Evolutionary conservation across 1,284 basidiomycete genomes (phyloP).

Genomic region (Kalmanozyma brasiliensis): DNA sequence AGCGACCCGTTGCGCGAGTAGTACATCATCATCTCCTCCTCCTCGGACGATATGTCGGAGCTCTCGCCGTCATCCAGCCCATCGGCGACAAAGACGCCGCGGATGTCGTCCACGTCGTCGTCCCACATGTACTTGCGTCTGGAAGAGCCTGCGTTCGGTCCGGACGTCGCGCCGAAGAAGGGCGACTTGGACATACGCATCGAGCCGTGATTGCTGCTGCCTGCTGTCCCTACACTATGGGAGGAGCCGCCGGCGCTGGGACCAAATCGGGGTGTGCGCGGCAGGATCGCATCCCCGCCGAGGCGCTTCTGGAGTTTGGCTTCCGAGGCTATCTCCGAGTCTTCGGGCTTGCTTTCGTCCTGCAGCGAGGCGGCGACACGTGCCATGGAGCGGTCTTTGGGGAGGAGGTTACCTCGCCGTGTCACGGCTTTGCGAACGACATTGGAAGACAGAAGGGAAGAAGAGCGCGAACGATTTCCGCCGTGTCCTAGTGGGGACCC

Average conservation of each 20-base stretch:
- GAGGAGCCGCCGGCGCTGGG: conserved; percentile 3
- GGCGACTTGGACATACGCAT: conserved; percentile 24
- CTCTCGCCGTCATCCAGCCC: conserved; percentile 37
- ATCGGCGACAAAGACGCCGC: conserved; percentile 33
- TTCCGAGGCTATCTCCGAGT: conserved; percentile 63
- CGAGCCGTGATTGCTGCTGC: not conserved
- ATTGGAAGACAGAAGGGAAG: conserved; percentile 27
- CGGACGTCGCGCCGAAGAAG: conserved; percentile 18
- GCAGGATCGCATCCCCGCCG: conserved; percentile 38
- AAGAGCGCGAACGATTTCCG: conserved; percentile 27
- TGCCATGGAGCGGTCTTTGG: conserved; percentile 50
- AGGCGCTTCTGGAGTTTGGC: conserved; percentile 61
- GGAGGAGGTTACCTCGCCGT: conserved; percentile 38
- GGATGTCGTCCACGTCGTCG: conserved; percentile 49
- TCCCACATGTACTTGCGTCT: conserved; percentile 49
- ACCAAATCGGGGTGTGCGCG: conserved; percentile 37
- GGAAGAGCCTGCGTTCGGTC: conserved; percentile 5
- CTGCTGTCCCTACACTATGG: not conserved
- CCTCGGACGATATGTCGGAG: conserved; percentile 29
- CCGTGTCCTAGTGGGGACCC: conserved; percentile 22
- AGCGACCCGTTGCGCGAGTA: conserved; percentile 35
- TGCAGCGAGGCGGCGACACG: conserved; percentile 61
- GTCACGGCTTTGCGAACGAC: conserved; percentile 41
- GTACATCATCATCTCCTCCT: conserved; percentile 47
- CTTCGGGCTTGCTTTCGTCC: conserved; percentile 57